phyloP scores from a whole-genome alignment of 768 basidiomycete genomes.

The Mycena galericulata region DNA sequence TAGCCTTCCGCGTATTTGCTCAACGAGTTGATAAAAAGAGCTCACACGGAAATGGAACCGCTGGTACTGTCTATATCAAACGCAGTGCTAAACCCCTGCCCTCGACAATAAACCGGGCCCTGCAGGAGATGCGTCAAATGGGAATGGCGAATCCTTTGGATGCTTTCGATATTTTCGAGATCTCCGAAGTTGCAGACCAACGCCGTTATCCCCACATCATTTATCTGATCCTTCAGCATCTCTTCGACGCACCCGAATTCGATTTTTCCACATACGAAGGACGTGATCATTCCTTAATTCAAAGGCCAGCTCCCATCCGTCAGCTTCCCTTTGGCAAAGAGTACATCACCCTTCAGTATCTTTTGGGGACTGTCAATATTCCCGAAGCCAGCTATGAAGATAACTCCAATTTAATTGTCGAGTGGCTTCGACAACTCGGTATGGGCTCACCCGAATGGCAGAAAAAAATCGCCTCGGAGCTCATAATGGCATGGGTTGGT shows the following conservation, averaged over 20 bases:
- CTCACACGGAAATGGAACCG: slow-evolving; percentile 42
- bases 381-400: slow-evolving; percentile 55
- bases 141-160: slow-evolving; percentile 41
- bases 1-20: slow-evolving; percentile 50
- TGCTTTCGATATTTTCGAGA: slow-evolving; percentile 36
- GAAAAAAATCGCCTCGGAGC: slow-evolving; percentile 34
- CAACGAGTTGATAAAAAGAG: slow-evolving; percentile 41
- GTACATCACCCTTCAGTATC: slow-evolving; percentile 45
- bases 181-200: slow-evolving; percentile 28
- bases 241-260: slow-evolving; percentile 45
- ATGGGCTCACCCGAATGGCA: slow-evolving; percentile 35
- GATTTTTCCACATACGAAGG: slow-evolving; percentile 40
- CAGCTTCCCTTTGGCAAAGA: slow-evolving; percentile 44
- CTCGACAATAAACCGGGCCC: slow-evolving; percentile 25
- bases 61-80: slow-evolving; percentile 48
- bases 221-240: slow-evolving; percentile 41
- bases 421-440: slow-evolving; percentile 47
- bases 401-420: slow-evolving; percentile 41
- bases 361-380: slow-evolving; percentile 49
- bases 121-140: slow-evolving; percentile 35
- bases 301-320: slow-evolving; percentile 34
- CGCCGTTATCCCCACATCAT: slow-evolving; percentile 22
- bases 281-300: slow-evolving; percentile 30
- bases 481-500: slow-evolving; percentile 47
- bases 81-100: slow-evolving; percentile 33